These are phyloP conservation scores for Lasiodiplodia theobromae DNA, from an alignment of 2,329 filamentous ascomycete species.

Conservation along the genomic window DNA sequence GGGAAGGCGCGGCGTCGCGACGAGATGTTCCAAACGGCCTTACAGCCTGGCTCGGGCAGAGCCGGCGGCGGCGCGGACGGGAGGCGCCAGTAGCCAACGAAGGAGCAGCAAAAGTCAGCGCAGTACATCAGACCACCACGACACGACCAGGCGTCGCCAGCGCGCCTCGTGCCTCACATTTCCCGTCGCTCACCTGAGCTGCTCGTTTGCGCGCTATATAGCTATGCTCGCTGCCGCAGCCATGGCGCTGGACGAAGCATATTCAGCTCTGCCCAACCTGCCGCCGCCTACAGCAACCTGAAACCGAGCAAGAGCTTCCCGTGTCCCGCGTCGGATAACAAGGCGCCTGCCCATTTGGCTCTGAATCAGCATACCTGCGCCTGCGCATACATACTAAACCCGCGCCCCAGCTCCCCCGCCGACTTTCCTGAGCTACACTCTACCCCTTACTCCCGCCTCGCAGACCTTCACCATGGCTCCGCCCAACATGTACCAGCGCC, in stretches of 20 bases:
- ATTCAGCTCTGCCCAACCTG: slow-evolving; percentile 2
- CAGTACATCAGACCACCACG: slow-evolving; percentile 19
- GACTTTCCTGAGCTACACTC: background rate
- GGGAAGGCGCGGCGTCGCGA: background rate
- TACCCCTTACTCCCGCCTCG: background rate
- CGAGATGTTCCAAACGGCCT: background rate
- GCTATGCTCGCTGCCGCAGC: background rate
- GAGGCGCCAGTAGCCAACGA: slow-evolving; percentile 23
- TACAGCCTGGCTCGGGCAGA: slow-evolving; percentile 6
- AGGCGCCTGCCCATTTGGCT: slow-evolving; percentile 22
- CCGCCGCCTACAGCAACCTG: slow-evolving; percentile 21
- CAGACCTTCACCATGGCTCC: slow-evolving; percentile 16
- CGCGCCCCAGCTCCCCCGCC: slow-evolving; percentile 12
- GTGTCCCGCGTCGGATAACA: slow-evolving; percentile 10
- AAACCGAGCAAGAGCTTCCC: slow-evolving; percentile 19
- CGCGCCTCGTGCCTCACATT: slow-evolving; percentile 19
- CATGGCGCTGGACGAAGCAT: background rate
- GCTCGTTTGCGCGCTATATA: slow-evolving; percentile 14
- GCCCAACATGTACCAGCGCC: slow-evolving; percentile 33
- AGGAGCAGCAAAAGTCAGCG: slow-evolving; percentile 24
- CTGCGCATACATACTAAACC: slow-evolving; percentile 18
- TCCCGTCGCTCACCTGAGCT: slow-evolving; percentile 25
- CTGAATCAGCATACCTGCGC: slow-evolving; percentile 27
- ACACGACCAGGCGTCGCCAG: slow-evolving; percentile 22
- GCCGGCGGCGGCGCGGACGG: slow-evolving; percentile 23